Conservation (phyloP, 768 basidiomycete genomes). For the Hygrophorus russula region DNA sequence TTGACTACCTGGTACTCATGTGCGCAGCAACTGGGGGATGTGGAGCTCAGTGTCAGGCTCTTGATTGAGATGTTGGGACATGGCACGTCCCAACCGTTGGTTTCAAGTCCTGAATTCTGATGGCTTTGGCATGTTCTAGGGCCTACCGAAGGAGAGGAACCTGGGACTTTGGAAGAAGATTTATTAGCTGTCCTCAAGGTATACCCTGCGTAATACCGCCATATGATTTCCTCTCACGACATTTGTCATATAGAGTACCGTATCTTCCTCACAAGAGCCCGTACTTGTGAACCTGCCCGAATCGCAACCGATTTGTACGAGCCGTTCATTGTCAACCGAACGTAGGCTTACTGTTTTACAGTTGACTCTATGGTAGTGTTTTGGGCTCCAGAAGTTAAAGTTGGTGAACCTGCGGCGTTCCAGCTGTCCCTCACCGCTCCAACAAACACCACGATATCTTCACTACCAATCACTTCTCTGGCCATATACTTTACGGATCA, state of each 20-base stretch:
- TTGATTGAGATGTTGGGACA: constrained; percentile 76
- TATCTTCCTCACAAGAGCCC: constrained; percentile 47
- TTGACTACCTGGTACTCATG: constrained; percentile 76
- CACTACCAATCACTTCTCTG: constrained; percentile 51
- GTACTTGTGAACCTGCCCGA: constrained; percentile 56
- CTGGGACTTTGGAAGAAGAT: constrained; percentile 51
- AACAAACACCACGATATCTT: constrained; percentile 31
- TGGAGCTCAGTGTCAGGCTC: constrained; percentile 66
- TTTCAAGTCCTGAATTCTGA: background rate
- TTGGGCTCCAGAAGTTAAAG: constrained; percentile 51
- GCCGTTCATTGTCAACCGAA: background rate
- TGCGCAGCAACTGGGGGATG: constrained; percentile 65
- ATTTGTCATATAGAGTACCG: constrained; percentile 43
- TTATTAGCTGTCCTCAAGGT: constrained; percentile 67
- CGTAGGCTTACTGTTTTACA: constrained; percentile 17
- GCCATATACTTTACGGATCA: constrained; percentile 43
- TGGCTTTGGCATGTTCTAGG: constrained; percentile 15
- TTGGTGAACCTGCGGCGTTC: constrained; percentile 57
- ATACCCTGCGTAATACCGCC: constrained; percentile 3
- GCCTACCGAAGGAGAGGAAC: constrained; percentile 31
- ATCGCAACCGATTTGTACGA: constrained; percentile 51
- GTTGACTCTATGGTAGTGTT: constrained; percentile 62
- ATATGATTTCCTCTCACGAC: background rate
- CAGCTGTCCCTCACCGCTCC: constrained; percentile 61
- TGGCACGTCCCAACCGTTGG: constrained; percentile 30